phyloP scores from a whole-genome alignment of 2,329 filamentous ascomycete genomes.

The Cladobotryum mycophilum region DNA sequence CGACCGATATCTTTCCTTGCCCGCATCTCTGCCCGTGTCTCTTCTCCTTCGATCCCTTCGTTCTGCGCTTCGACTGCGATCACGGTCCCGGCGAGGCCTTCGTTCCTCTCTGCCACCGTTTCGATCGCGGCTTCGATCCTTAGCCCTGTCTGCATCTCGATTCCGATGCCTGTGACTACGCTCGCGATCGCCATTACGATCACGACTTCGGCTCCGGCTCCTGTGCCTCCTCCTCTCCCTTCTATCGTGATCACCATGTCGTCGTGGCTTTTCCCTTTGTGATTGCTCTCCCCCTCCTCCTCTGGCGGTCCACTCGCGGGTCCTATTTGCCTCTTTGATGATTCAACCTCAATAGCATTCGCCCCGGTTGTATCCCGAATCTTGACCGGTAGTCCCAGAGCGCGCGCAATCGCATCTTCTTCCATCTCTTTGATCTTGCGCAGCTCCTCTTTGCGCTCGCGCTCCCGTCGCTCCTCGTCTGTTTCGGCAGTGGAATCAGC shows the following conservation, averaged over 20 bases:
- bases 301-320: conserved; percentile 21
- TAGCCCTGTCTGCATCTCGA: conserved; percentile 20
- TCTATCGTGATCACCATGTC: conserved; percentile 26
- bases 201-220: conserved; percentile 27
- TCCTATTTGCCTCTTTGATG: conserved; percentile 28
- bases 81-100: conserved; percentile 12
- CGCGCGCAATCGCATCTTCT: conserved; percentile 79
- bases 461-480: conserved; percentile 50
- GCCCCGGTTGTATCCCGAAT: conserved; percentile 51
- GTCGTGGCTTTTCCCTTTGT: conserved; percentile 21
- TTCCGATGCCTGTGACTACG: conserved; percentile 26
- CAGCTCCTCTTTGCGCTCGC: conserved; percentile 69
- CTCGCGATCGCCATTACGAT: conserved; percentile 18
- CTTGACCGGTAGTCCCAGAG: conserved; percentile 71
- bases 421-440: conserved; percentile 82
- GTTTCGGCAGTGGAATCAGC: conserved; percentile 44
- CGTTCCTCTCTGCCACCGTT: conserved; percentile 11
- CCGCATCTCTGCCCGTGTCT: conserved; percentile 14
- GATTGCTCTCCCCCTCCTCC: neutral
- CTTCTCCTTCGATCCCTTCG: conserved; percentile 7
- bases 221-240: conserved; percentile 29
- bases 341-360: conserved; percentile 62
- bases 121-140: conserved; percentile 15
- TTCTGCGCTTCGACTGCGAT: conserved; percentile 11
- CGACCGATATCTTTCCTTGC: conserved; percentile 15